Evolutionary conservation across 208 protist genomes (phyloP), one percentile per base, ranked within the genome.

Genomic region (Trypanosoma theileri): DNA sequence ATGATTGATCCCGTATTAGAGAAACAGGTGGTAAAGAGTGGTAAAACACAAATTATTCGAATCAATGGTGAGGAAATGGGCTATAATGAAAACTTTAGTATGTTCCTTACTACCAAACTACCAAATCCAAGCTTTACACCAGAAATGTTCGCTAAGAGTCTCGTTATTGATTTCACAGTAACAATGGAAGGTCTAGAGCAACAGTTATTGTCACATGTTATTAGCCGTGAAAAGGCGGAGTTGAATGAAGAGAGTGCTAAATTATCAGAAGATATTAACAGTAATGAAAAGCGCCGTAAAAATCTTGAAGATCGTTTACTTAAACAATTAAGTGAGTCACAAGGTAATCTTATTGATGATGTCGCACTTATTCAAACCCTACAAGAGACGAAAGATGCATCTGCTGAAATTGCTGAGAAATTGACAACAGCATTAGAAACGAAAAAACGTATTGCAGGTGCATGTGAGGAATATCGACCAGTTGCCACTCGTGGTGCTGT

Each of bases 131-230:
- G 94, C 76, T 99, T 98, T 77, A 96, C 94, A 48, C 98, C 98
- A 17, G 98, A 99, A 85, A 82, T 99, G 50, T 99, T 95, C 67
- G 98, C 98, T 28, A 98, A 98, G 83, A 97, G 95, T 58, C 92
- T 98, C 22, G 88, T 99, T 16, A 99, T 99, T 73, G 98, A 99
- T 79, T 99, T 99, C 71, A 98, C 98, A n/a, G 98, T 99, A 13
- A 99, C 98, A n/a, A 98, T 99, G 84, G 84, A 96, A 77, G 94
- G 96, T 65, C 84, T 99, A 35, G 97, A 99, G 79, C 96, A 99
- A 83, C 94, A 98, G 80, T 86, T 99, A 62, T 85, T 98, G n/a
- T 97, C 91, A 28, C 88, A 95, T 50, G 98, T 99, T 17, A 98
- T 99, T 71, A 75, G 94, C 42, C 80, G 96, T 62, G 98, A 99